Percentiles rank a stretch among this genome's conserved stretches.
phyloP scores from a whole-genome alignment of 164 flowering plant species.

The Litsea cubeba region DNA sequence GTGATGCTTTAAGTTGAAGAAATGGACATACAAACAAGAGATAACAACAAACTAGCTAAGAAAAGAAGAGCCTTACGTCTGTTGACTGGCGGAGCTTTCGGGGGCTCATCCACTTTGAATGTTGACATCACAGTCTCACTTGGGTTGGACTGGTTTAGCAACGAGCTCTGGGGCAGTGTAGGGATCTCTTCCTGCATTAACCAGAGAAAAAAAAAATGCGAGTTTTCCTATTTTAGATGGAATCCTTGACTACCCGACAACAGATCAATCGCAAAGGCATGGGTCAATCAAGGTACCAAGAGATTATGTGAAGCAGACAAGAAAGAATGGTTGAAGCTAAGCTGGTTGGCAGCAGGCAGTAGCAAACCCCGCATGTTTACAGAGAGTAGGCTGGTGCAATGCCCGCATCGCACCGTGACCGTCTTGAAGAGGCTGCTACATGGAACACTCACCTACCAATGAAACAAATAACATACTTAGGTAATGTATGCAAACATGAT shows the following conservation, averaged over 20 bases:
- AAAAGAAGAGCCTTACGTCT: constrained; percentile 48
- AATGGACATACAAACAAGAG: background rate
- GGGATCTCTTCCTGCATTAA: constrained; percentile 59
- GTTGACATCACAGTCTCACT: constrained; percentile 31
- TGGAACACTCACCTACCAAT: constrained; percentile 85
- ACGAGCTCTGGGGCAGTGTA: constrained; percentile 38
- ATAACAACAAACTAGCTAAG: background rate
- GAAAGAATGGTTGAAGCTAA: constrained; percentile 53
- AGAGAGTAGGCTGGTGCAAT: constrained; percentile 84
- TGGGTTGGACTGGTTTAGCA: constrained; percentile 47
- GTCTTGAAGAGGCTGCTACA: constrained; percentile 82
- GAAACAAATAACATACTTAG: background rate
- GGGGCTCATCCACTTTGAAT: constrained; percentile 47
- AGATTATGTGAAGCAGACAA: constrained; percentile 56
- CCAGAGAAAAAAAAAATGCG: background rate
- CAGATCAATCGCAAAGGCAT: background rate
- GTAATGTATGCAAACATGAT: too few species aligned
- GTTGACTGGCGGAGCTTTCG: constrained; percentile 53
- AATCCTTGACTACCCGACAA: too few species aligned
- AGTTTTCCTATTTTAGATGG: too few species aligned
- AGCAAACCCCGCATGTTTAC: constrained; percentile 82
- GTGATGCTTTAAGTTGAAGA: too few species aligned
- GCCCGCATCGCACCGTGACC: constrained; percentile 94
- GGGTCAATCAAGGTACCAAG: constrained; percentile 35
- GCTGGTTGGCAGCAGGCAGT: constrained; percentile 62